Base-by-base conservation (phyloP, 768 basidiomycete genomes). In the Mycena pura region DNA sequence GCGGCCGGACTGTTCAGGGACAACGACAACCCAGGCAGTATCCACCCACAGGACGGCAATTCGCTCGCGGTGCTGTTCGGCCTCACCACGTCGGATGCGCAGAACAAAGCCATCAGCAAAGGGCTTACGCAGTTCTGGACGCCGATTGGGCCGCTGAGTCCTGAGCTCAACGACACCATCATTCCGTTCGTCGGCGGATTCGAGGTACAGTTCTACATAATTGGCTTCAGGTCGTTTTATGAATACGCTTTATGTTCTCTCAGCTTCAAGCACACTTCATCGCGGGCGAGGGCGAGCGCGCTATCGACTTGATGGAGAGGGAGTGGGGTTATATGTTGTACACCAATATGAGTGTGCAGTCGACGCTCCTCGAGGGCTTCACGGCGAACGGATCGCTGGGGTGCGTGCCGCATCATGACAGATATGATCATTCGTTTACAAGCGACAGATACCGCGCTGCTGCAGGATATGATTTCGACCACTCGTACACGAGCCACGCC, bases 301-400 rank as follows among this genome's bases (percentile, higher is more conserved):
- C 81, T 0, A 74, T 84, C 65, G 81, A 82, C 57, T 72, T 84
- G 14, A 60, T 83, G 10, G 75, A 72, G 15, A 74, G 75, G 43
- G 79, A 80, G 68, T 84, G 82, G 82, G 82, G 82, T 3, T 84
- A 82, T 63, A 82, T 83, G 80, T 70, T 84, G 19, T 80, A 80
- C 56, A 75, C 75, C 51, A 80, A 80, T 47, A 71, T 81, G 29
- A 73, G 79, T 39, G 75, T 76, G 10, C 69, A 74, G 39, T 74
- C 73, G 5, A 80, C 79, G 5, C 70, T 83, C 2, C 70, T 83
- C 17, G 82, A 83, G 63, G 82, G 82, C 3, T 81, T 77, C 63
- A 81, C 81, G 3, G 72, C 75, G 2, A 82, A 83, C 58, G 81
- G 81, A 3, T 82, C 81, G 4, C 71, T 83, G 8, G 72, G 74